Percentiles rank a stretch among this genome's conserved stretches.
Conservation (phyloP, 1,139 yeast species). For the Protomyces arabidopsidicola region DNA sequence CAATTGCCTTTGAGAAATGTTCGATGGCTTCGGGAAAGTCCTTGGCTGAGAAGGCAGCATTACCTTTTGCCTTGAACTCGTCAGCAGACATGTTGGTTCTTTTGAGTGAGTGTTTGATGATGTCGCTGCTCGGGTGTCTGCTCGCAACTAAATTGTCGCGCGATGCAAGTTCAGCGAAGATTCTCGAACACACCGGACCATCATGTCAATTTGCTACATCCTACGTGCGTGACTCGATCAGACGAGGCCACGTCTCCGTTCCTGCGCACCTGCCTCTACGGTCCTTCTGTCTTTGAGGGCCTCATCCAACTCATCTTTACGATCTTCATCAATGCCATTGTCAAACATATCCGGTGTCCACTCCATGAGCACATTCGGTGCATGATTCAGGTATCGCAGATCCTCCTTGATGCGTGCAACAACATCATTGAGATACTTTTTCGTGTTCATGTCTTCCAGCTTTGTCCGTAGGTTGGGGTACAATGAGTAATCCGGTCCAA, state of each 20-base stretch:
- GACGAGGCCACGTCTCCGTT: conserved; percentile 22
- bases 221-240: not conserved
- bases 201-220: too few species aligned
- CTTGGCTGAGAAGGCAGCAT: conserved; percentile 84
- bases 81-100: conserved; percentile 26
- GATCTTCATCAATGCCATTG: conserved; percentile 50
- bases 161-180: not conserved
- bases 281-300: conserved; percentile 27
- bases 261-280: conserved; percentile 1
- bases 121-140: not conserved
- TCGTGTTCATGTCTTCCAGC: conserved; percentile 80
- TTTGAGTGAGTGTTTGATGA: not conserved
- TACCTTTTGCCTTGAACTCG: conserved; percentile 65
- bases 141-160: too few species aligned
- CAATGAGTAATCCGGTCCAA: conserved; percentile 84
- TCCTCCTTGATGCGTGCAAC: conserved; percentile 75
- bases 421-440: conserved; percentile 76
- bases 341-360: conserved; percentile 73
- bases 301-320: conserved; percentile 47
- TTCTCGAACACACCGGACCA: not conserved
- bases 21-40: conserved; percentile 77
- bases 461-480: conserved; percentile 89
- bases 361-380: conserved; percentile 92
- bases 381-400: conserved; percentile 73
- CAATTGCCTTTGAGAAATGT: conserved; percentile 72